Conservation (phyloP, 371 early-diverging fungal genomes). For the Syncephalastrum contaminatum region DNA sequence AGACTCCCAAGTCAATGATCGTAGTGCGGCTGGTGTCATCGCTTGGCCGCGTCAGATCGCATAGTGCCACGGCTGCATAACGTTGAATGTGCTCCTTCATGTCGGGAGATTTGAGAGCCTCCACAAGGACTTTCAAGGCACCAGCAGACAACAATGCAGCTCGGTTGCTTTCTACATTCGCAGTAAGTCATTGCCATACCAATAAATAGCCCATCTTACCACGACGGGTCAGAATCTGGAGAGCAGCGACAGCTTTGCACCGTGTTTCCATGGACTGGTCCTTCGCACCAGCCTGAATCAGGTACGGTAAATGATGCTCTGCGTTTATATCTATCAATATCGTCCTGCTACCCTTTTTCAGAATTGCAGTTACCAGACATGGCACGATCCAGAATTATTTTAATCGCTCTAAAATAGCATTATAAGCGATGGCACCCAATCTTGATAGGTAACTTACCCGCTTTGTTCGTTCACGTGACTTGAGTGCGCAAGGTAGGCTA, state of each 20-base stretch:
- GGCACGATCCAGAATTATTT: conserved; percentile 67
- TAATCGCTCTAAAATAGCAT: conserved; percentile 46
- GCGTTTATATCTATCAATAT: conserved; percentile 5
- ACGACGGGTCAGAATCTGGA: conserved; percentile 70
- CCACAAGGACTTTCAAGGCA: conserved; percentile 60
- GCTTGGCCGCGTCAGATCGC: conserved; percentile 65
- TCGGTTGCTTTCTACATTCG: conserved; percentile 55
- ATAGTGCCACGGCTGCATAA: conserved; percentile 71
- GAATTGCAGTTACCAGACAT: conserved; percentile 49
- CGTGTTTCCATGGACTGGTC: conserved; percentile 48
- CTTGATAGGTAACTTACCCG: conserved; percentile 43
- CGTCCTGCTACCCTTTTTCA: background rate
- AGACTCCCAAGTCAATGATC: conserved; percentile 61
- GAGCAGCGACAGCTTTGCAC: conserved; percentile 60
- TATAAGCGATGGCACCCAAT: background rate
- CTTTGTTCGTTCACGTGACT: conserved; percentile 66
- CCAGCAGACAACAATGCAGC: conserved; percentile 56
- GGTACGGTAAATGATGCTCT: conserved; percentile 44
- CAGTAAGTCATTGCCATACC: too few species aligned
- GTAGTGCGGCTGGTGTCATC: conserved; percentile 60
- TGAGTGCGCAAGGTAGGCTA: conserved; percentile 64
- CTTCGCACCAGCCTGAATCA: conserved; percentile 50
- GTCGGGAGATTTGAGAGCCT: conserved; percentile 53
- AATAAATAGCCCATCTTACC: conserved; percentile 36
- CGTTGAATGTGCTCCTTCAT: conserved; percentile 64